Evolutionary conservation across 2,329 filamentous ascomycete genomes (phyloP).

Genomic region (Venturia asperata): DNA sequence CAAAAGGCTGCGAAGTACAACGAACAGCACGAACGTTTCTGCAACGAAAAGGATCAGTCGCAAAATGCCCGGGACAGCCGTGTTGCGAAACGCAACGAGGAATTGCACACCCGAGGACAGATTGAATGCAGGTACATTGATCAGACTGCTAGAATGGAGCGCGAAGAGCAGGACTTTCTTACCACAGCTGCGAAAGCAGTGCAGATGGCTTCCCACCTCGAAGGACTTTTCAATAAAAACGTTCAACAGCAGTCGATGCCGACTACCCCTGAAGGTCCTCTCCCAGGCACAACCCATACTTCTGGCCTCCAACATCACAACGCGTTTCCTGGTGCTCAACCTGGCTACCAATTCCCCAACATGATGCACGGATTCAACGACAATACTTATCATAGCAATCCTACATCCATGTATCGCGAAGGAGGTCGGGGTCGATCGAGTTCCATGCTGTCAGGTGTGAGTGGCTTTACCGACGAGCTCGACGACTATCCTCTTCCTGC

Average conservation of each 20-base stretch:
- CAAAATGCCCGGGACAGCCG: slow-evolving; percentile 53
- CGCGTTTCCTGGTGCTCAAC: slow-evolving; percentile 16
- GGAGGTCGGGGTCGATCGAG: slow-evolving; percentile 41
- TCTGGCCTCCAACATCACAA: slow-evolving; percentile 29
- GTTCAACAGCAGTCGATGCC: slow-evolving; percentile 35
- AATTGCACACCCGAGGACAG: slow-evolving; percentile 30
- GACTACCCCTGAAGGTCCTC: slow-evolving; percentile 53
- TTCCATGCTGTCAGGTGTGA: slow-evolving; percentile 47
- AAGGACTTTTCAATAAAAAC: slow-evolving; percentile 29
- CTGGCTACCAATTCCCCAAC: slow-evolving; percentile 21
- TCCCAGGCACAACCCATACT: slow-evolving; percentile 45
- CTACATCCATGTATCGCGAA: slow-evolving; percentile 2
- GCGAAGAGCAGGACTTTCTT: slow-evolving; percentile 34
- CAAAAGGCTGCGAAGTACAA: slow-evolving; percentile 62
- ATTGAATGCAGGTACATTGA: slow-evolving; percentile 34
- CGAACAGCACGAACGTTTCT: slow-evolving; percentile 63
- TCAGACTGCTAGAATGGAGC: slow-evolving; percentile 34
- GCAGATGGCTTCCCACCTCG: slow-evolving; percentile 34
- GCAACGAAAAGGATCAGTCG: slow-evolving; percentile 59
- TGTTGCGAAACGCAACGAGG: slow-evolving; percentile 34
- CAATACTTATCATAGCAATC: slow-evolving; percentile 16
- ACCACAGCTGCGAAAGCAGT: slow-evolving; percentile 31
- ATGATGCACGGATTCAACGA: slow-evolving; percentile 7
- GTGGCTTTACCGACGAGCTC: slow-evolving; percentile 42
- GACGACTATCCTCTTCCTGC: slow-evolving; percentile 14